Conservation (phyloP, 2,329 filamentous ascomycete genomes). For the Colletotrichum australisinense region DNA sequence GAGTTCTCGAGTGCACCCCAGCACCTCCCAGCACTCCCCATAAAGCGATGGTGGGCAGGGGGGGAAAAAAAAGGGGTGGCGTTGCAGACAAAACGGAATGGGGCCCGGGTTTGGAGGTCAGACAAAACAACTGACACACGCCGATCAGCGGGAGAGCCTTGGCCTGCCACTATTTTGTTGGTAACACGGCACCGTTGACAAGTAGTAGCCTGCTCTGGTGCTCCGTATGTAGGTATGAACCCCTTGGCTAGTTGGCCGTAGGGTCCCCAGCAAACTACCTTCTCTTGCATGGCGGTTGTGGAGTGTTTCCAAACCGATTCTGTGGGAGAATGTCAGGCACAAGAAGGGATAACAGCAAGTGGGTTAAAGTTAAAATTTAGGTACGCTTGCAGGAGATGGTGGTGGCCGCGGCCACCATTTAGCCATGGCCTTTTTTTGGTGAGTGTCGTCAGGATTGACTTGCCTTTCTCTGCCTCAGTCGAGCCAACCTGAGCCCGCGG, state of each 20-base stretch:
- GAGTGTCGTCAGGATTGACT: not conserved
- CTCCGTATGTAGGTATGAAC: too few species aligned
- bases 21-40: too few species aligned
- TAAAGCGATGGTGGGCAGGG: not conserved
- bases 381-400: not conserved
- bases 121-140: constrained; percentile 3
- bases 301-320: constrained; percentile 26
- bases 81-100: not conserved
- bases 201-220: too few species aligned
- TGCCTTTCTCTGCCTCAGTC: not conserved
- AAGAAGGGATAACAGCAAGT: not conserved
- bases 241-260: not conserved
- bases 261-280: not conserved
- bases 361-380: constrained; percentile 12
- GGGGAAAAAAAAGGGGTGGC: not conserved
- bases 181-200: not conserved
- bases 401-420: not conserved
- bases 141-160: not conserved
- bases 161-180: not conserved
- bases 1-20: not conserved
- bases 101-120: not conserved
- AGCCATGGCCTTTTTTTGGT: not conserved
- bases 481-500: not conserved
- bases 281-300: constrained; percentile 12
- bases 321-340: constrained; percentile 14